Evolutionary conservation across 345 rosid genomes (phyloP).

Genomic region (Eucalyptus virginea): DNA sequence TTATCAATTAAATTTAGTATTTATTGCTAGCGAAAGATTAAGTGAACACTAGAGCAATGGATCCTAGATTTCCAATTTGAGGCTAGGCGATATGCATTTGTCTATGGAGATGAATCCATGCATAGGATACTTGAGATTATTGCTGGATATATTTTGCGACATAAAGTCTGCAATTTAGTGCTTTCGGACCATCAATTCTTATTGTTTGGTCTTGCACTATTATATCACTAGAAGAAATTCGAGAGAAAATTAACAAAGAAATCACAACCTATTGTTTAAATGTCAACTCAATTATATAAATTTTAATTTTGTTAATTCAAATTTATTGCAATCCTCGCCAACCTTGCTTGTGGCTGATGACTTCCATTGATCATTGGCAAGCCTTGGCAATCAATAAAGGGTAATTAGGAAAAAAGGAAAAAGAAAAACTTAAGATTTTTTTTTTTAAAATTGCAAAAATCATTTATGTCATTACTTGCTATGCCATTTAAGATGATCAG

Average conservation of each 20-base stretch:
- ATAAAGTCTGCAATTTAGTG: background rate
- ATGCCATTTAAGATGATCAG: accelerated
- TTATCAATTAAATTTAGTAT: background rate
- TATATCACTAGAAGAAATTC: background rate
- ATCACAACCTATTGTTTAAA: background rate
- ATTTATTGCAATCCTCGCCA: accelerated
- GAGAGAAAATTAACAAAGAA: background rate
- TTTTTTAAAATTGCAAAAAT: background rate
- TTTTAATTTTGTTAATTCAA: background rate
- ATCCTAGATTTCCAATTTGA: background rate
- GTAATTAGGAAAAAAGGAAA: background rate
- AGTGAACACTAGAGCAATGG: background rate
- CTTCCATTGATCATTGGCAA: background rate
- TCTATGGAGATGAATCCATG: background rate
- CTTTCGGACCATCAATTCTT: background rate
- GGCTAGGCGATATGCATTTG: background rate
- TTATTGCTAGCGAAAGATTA: background rate
- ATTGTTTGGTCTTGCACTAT: background rate
- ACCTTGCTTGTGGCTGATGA: background rate
- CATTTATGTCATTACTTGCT: accelerated
- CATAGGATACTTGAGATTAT: background rate
- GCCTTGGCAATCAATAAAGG: accelerated
- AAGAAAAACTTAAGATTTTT: background rate
- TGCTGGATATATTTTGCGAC: background rate
- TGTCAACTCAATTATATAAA: accelerated